These are phyloP conservation scores for Curvularia eragrostidis DNA, from an alignment of 2,329 filamentous ascomycete species.

Conservation along the genomic window DNA sequence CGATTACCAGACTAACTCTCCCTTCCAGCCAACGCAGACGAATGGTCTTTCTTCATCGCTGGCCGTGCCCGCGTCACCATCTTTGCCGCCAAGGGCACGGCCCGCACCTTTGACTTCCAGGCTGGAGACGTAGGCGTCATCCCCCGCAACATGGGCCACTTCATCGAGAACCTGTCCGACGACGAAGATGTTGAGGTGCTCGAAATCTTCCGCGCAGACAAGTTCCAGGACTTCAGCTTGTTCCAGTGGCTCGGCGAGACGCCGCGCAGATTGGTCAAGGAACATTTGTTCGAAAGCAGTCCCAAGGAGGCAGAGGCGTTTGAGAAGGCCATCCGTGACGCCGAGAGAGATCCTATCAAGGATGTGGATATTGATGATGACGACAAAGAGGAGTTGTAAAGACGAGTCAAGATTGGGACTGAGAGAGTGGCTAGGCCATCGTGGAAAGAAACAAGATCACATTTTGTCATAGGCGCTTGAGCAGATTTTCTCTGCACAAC, in stretches of 20 bases:
- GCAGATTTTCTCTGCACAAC: background rate
- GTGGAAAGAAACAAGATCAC: background rate
- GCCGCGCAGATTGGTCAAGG: constrained; percentile 68
- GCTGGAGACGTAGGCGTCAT: constrained; percentile 80
- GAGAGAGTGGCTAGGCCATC: background rate
- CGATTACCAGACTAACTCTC: constrained; percentile 3
- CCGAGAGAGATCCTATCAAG: constrained; percentile 61
- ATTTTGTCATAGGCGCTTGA: background rate
- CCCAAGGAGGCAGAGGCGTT: constrained; percentile 68
- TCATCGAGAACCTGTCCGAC: constrained; percentile 79
- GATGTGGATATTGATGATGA: constrained; percentile 37
- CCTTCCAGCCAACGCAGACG: constrained; percentile 65
- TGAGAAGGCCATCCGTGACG: constrained; percentile 66
- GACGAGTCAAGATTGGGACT: background rate
- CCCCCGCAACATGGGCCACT: constrained; percentile 78
- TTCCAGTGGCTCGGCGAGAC: constrained; percentile 80
- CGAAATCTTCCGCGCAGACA: constrained; percentile 74
- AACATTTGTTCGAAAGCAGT: constrained; percentile 70
- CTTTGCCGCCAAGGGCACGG: constrained; percentile 72
- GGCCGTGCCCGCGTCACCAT: constrained; percentile 77
- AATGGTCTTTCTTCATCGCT: constrained; percentile 80
- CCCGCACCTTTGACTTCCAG: constrained; percentile 77
- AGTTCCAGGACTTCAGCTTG: constrained; percentile 75
- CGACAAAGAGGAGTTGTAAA: constrained; percentile 34
- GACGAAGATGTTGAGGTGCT: constrained; percentile 77